Evolutionary conservation across 768 basidiomycete species (phyloP).

Genomic region (Lactarius hengduanensis): DNA sequence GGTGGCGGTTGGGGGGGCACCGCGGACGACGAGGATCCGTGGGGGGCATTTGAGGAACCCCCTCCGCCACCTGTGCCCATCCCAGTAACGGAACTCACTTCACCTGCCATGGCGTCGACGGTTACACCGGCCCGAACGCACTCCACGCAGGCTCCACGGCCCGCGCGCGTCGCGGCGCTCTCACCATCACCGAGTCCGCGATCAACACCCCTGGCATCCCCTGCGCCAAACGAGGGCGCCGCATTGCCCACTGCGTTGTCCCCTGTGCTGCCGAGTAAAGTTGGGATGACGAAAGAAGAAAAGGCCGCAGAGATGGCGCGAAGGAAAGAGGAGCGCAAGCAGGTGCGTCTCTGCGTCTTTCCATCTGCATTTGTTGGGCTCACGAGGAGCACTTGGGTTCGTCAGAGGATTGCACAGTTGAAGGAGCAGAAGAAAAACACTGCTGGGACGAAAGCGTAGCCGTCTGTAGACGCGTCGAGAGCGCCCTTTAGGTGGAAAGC

Average conservation of each 20-base stretch:
- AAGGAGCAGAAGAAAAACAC: conserved; percentile 77
- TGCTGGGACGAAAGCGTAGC: conserved; percentile 16
- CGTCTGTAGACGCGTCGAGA: not conserved
- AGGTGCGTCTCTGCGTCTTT: conserved; percentile 46
- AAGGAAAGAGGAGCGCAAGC: conserved; percentile 88
- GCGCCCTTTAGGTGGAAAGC: not conserved
- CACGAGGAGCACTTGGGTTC: not conserved
- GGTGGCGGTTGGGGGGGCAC: conserved; percentile 32
- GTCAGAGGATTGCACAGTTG: conserved; percentile 69
- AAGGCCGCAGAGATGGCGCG: conserved; percentile 91
- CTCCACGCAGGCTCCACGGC: not conserved
- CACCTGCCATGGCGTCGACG: not conserved
- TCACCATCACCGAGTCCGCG: conserved; percentile 12
- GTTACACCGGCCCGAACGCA: conserved; percentile 5
- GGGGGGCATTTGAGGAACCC: conserved; percentile 27
- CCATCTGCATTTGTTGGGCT: not conserved
- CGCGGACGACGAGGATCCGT: conserved; percentile 28
- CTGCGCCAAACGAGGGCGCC: conserved; percentile 27
- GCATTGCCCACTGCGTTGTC: conserved; percentile 31
- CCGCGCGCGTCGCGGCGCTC: conserved; percentile 4
- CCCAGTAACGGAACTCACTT: conserved; percentile 21
- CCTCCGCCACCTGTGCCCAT: conserved; percentile 18
- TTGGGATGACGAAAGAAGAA: conserved; percentile 78
- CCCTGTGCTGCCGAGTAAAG: conserved; percentile 38
- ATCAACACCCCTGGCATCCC: conserved; percentile 17